Evolutionary conservation across 2,329 filamentous ascomycete genomes (phyloP), one percentile per base, ranked within the genome.

Genomic region (Penicillium sp.): DNA sequence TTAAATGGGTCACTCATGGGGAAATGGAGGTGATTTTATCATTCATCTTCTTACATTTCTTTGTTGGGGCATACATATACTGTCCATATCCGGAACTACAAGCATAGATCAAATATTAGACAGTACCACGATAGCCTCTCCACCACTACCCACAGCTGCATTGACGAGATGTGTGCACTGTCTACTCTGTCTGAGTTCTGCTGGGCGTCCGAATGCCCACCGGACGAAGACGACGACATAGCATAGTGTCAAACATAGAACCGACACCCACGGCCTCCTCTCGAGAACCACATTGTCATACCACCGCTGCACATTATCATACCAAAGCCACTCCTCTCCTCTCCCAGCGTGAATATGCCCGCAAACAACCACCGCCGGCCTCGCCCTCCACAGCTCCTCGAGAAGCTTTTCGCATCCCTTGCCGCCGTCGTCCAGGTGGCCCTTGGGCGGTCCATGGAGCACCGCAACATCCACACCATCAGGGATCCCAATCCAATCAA

Each of bases 401-500:
- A 47, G 46, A 28, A 47, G 46, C 46, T 16, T 47, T 14, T 14
- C 46, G 28, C 46, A 47, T 26, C 46, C 46, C 46, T 47, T 47
- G 21, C 46, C 46, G n/a, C 46, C 46, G 46, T 47, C 46, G 23
- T 47, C 46, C 24, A 47, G 46, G 16, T 47, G 46, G 2, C 46
- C 46, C 46, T 47, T 47, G 24, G 64, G 64, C 18, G 65, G 63
- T 11, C 61, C 60, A 54, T 67, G 65, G 6, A 61, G 56, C 20
- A 67, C 42, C 24, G 67, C 53, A 30, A 67, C 61, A 42, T 66
- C 63, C 6, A 61, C 61, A 28, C 60, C 52, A 42, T 52, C 35
- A 9, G 63, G 65, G 12, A 66, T 58, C 5, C 52, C 52, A 6
- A 58, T 61, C 64, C 61, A 67, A 11, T 47, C 46, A 47, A 47